A percentile compares a stretch with the other conserved stretches of the same genome.
These are phyloP conservation scores for Penicillium daleae DNA, from an alignment of 495 filamentous ascomycete genomes.

Conservation along the genomic window DNA sequence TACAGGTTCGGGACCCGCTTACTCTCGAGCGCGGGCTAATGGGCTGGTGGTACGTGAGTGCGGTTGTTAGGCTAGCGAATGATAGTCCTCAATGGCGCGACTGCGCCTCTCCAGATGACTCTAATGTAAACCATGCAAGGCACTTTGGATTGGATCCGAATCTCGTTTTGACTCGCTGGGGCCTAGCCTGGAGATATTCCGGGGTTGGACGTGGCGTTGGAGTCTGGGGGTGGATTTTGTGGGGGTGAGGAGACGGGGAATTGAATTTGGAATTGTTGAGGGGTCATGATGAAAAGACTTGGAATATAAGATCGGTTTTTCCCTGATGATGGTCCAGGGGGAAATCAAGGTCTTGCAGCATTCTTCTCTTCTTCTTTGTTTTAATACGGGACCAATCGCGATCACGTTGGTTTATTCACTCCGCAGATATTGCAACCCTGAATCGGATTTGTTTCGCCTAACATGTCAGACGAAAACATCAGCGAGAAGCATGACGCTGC, in stretches of 20 bases:
- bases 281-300: background rate
- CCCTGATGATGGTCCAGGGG: background rate
- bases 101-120: background rate
- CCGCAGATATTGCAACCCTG: background rate
- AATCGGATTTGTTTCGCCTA: background rate
- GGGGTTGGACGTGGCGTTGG: background rate
- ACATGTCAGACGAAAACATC: slow-evolving; percentile 31
- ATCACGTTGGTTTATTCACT: background rate
- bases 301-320: slow-evolving; percentile 9
- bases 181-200: slow-evolving; percentile 2
- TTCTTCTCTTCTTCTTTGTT: background rate
- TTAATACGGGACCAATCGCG: background rate
- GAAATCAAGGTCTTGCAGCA: background rate
- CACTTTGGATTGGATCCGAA: slow-evolving; percentile 5
- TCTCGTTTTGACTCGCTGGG: background rate
- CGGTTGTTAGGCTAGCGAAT: no score
- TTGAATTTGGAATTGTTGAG: slow-evolving; percentile 3
- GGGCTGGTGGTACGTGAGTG: no score
- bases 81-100: background rate
- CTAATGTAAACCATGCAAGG: slow-evolving; percentile 4
- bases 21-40: slow-evolving; percentile 1
- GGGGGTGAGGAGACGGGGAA: background rate
- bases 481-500: slow-evolving; percentile 26
- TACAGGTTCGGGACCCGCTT: slow-evolving; percentile 14
- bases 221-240: slow-evolving; percentile 4